Percentiles rank a stretch among this genome's conserved stretches.
Evolutionary conservation across 208 protist genomes (phyloP).

Genomic region (Acanthamoeba triangularis): DNA sequence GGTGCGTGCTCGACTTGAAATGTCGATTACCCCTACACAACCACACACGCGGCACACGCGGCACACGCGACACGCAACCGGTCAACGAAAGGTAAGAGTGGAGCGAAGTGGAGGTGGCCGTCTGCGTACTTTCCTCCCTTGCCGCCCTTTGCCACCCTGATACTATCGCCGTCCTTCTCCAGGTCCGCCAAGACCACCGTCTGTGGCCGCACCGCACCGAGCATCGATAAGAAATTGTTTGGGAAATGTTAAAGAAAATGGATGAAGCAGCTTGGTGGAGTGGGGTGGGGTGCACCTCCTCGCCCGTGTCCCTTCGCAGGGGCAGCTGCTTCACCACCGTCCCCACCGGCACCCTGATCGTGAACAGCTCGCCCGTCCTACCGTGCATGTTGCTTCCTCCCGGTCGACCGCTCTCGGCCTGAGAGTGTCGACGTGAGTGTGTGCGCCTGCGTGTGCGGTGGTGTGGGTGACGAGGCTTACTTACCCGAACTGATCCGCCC

Average conservation of each 20-base stretch:
- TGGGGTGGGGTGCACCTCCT: not conserved
- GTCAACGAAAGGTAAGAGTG: not conserved
- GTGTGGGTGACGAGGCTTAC: not conserved
- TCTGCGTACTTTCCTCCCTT: not conserved
- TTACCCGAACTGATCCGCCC: not conserved
- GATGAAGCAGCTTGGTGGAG: not conserved
- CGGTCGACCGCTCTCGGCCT: not conserved
- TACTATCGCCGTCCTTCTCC: conserved; percentile 2
- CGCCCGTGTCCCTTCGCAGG: not conserved
- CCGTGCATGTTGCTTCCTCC: conserved; percentile 30
- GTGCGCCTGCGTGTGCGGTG: no score
- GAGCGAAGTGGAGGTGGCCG: not conserved
- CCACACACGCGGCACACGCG: not conserved
- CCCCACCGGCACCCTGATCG: not conserved
- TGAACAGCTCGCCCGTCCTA: not conserved
- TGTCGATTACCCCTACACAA: not conserved
- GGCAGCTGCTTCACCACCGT: conserved; percentile 54
- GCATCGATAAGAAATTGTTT: no score
- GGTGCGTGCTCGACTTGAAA: not conserved
- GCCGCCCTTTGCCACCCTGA: not conserved
- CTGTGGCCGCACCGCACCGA: no score
- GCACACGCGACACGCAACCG: not conserved
- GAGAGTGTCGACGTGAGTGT: no score
- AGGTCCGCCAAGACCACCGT: conserved; percentile 4
- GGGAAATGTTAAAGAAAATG: no score